Evolutionary conservation across 208 protist species (phyloP), one percentile per base, ranked within the genome.

Genomic region (Endotrypanum monterogeii): DNA sequence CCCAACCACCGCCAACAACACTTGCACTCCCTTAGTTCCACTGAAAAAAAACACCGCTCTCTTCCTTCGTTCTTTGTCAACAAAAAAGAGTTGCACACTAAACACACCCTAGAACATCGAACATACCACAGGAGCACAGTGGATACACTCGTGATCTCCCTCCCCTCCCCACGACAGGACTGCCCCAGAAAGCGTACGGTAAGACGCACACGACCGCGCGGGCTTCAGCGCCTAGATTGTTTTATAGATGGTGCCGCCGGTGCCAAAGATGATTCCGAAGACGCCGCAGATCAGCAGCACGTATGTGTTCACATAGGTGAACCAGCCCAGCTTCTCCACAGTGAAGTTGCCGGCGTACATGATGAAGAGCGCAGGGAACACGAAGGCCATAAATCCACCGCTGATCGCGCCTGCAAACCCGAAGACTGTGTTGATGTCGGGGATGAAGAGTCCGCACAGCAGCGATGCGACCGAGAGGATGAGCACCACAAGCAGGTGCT

Each of bases 381-480:
- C 79, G 52, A 89, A 88, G 55, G 77, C 80, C 46, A 89, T 76
- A 67, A 89, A 83, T n/a, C 84, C 84, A 32, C 88, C 83, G 73
- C 80, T 86, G 65, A 92, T 76, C 46, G 88, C 41, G 23, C 88
- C 88, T 12, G 80, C 77, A 7, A 92, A 81, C 41, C 77, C 79
- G 57, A 92, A 88, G 16, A 91, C 89, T 46, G 87, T 87, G 54
- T 86, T 86, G 68, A 96, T 87, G 58, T 80, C 85, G 25, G 89
- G 89, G 78, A 96, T 89, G 60, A 94, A 89, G 30, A 96, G 51
- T 23, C 87, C 91, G 14, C 75, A 76, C 37, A 94, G 67, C 25
- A 94, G 83, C 30, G 76, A 81, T 3, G 78, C 69, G 39, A 80
- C 46, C 20, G 75, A 61, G n/a, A 82, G 69, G 11, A 74, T 11